Percentiles rank a stretch among this genome's conserved stretches.
Conservation (phyloP, 2,329 filamentous ascomycete species). For the Pyrenophora seminiperda region DNA sequence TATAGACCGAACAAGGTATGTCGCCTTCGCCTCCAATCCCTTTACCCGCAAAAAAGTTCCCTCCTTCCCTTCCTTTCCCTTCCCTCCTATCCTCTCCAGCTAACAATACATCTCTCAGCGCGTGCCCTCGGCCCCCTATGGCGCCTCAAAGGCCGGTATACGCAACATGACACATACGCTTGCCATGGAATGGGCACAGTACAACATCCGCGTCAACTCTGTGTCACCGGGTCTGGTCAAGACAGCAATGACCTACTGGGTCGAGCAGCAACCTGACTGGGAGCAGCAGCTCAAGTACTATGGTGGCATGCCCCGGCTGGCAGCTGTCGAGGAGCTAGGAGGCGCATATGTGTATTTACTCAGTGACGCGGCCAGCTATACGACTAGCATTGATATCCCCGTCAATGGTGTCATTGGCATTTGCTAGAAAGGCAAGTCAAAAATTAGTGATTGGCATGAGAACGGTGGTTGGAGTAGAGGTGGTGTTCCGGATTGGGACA, state of each 20-base stretch:
- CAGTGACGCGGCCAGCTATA: conserved; percentile 59
- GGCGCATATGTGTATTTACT: conserved; percentile 63
- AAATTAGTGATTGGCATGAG: background rate
- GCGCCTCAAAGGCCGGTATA: conserved; percentile 53
- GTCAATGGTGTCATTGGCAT: conserved; percentile 47
- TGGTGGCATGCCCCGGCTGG: conserved; percentile 61
- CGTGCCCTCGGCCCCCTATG: conserved; percentile 50
- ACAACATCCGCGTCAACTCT: conserved; percentile 47
- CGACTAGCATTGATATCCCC: conserved; percentile 58
- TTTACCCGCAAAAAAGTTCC: too few species aligned
- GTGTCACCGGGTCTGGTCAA: conserved; percentile 47
- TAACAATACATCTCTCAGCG: conserved; percentile 19
- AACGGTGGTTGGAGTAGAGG: background rate
- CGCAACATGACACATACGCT: conserved; percentile 53
- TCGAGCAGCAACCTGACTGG: conserved; percentile 61
- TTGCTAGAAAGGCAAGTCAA: conserved; percentile 16
- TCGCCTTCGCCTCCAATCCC: background rate
- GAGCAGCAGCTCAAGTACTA: conserved; percentile 63
- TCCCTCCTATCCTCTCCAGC: background rate
- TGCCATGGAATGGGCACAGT: conserved; percentile 49
- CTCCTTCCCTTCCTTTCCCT: background rate
- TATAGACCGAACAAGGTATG: conserved; percentile 53
- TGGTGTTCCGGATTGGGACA: too few species aligned
- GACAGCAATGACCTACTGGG: conserved; percentile 52
- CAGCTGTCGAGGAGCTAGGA: conserved; percentile 59